Conservation (phyloP, 2,329 filamentous ascomycete genomes). For the Hyphodiscus sp. region DNA sequence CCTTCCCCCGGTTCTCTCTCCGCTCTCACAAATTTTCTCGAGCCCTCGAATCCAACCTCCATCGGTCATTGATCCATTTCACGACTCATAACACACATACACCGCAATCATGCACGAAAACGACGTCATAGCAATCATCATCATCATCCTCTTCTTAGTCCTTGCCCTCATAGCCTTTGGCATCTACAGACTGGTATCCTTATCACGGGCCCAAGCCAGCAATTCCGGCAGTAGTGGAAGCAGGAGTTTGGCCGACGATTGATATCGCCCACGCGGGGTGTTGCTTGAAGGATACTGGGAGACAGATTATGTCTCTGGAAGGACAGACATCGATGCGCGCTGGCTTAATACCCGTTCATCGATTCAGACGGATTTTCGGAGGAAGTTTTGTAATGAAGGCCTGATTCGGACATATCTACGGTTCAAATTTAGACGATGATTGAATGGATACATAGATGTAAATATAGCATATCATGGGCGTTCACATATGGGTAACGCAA, state of each 20-base stretch:
- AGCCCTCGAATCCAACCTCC: background rate
- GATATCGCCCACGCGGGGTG: background rate
- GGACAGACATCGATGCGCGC: too few species aligned
- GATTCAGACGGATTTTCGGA: background rate
- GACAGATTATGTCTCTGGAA: too few species aligned
- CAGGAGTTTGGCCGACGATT: conserved; percentile 26
- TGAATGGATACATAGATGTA: background rate
- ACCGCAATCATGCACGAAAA: conserved; percentile 51
- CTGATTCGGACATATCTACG: background rate
- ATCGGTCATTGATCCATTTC: background rate
- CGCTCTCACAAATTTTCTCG: background rate
- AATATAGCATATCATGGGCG: background rate
- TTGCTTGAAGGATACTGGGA: background rate
- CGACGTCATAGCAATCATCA: conserved; percentile 62
- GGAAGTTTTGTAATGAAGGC: background rate
- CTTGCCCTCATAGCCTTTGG: conserved; percentile 56
- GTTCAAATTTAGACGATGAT: background rate
- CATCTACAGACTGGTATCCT: conserved; percentile 54
- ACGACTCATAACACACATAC: background rate
- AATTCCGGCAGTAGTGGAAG: conserved; percentile 12
- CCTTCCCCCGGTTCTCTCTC: background rate
- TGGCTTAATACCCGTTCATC: background rate
- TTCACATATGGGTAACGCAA: background rate
- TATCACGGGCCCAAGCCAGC: conserved; percentile 31
- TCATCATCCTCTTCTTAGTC: conserved; percentile 59